These are phyloP conservation scores for Amesomyces nigricolor DNA, from an alignment of 2,329 filamentous ascomycete genomes.

Conservation along the genomic window DNA sequence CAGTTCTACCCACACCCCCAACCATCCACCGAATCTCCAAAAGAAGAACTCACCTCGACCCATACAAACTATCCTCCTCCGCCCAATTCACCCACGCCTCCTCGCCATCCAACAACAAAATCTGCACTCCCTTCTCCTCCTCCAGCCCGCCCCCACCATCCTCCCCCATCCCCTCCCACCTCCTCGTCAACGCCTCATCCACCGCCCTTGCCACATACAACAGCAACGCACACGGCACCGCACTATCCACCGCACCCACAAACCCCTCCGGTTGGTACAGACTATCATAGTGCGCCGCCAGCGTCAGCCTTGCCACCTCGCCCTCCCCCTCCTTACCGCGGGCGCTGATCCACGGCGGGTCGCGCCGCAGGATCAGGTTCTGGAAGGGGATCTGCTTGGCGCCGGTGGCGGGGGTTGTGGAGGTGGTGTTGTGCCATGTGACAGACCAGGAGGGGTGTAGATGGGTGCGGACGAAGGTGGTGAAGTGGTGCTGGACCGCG, in stretches of 20 bases:
- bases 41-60: slow-evolving; percentile 56
- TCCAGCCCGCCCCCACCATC: slow-evolving; percentile 50
- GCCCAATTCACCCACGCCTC: slow-evolving; percentile 85
- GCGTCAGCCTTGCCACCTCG: slow-evolving; percentile 72
- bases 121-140: slow-evolving; percentile 77
- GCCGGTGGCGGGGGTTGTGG: slow-evolving; percentile 70
- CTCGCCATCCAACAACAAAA: slow-evolving; percentile 87
- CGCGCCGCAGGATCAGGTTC: slow-evolving; percentile 80
- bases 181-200: slow-evolving; percentile 70
- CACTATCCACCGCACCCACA: slow-evolving; percentile 89
- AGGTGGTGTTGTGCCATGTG: slow-evolving; percentile 84
- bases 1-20: not conserved
- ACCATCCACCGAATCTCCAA: not conserved
- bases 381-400: slow-evolving; percentile 70
- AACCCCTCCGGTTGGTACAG: slow-evolving; percentile 77
- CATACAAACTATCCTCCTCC: slow-evolving; percentile 78
- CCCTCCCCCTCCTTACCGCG: slow-evolving; percentile 55
- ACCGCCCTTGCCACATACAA: slow-evolving; percentile 79
- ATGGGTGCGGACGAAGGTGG: slow-evolving; percentile 66
- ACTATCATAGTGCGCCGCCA: slow-evolving; percentile 93
- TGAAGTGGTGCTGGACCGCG: slow-evolving; percentile 73
- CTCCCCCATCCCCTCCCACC: slow-evolving; percentile 68
- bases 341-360: slow-evolving; percentile 68
- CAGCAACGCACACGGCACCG: slow-evolving; percentile 89
- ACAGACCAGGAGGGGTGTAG: slow-evolving; percentile 74